Evolutionary conservation across 179 eudicot species (phyloP), one percentile per base, ranked within the genome.

Genomic region (Amaranthus tricolor): DNA sequence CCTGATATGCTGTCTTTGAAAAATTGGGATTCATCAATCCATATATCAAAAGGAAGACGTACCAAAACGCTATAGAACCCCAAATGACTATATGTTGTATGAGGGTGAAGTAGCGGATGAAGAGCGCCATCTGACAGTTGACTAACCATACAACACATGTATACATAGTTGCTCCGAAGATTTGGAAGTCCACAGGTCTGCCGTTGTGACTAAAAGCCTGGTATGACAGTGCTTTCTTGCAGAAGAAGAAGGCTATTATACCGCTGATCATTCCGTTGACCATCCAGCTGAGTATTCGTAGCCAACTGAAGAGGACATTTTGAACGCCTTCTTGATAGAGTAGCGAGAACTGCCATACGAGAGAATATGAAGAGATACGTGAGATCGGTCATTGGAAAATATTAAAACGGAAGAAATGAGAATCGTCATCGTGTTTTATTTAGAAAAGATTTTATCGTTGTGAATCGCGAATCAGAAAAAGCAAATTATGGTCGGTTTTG

Each of bases 321-420:
- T 91, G 98, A 54, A 94, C 87, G 15, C 98, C 98, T 89, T 94
- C 97, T 91, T 94, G 98, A 81, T 94, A 94, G 3, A 94, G 80
- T 51, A 91, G 74, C 19, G 98, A 96, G 78, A 91, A 93, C 97
- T 93, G 90, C 79, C 69, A 74, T 72, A 15, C 3, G 20, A 62
- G 44, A 51, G 56, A n/a, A 62, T 12, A 69, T 5, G 51, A n/a
- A 24, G 60, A 14, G 9, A 61, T 50, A 9, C 2, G 73, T 71
- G 63, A 75, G 68, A 60, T 76, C 24, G 47, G 8, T 43, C 5
- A 16, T 44, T 53, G 12, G 10, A 53, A 53, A 31, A 31, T 31
- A 31, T 31, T 24, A 24, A 24, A 24, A 24, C 31, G 31, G 31
- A 24, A 24, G 31, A 24, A 2, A 24, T 24, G 31, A 24, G 31